Conservation (phyloP, 2,329 filamentous ascomycete genomes). For the Venturia effusa region DNA sequence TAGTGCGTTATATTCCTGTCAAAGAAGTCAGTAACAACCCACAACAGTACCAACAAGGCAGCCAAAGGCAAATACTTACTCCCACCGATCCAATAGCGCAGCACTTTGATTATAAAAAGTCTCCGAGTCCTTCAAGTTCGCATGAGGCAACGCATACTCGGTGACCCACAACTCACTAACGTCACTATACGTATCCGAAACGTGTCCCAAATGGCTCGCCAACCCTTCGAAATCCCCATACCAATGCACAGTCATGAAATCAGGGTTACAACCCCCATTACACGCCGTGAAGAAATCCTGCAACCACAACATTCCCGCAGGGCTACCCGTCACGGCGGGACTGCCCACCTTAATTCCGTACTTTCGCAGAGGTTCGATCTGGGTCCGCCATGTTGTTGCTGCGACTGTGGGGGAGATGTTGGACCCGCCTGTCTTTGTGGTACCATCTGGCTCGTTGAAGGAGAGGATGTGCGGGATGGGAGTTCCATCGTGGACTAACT, state of each 20-base stretch:
- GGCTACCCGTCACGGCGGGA: slow-evolving; percentile 56
- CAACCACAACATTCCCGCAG: slow-evolving; percentile 55
- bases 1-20: slow-evolving; percentile 55
- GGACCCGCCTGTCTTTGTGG: slow-evolving; percentile 47
- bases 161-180: slow-evolving; percentile 60
- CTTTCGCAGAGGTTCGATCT: slow-evolving; percentile 58
- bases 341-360: slow-evolving; percentile 56
- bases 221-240: slow-evolving; percentile 58
- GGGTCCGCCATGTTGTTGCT: slow-evolving; percentile 57
- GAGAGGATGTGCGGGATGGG: slow-evolving; percentile 59
- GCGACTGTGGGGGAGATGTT: slow-evolving; percentile 49
- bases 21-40: neutral
- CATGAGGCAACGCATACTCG: slow-evolving; percentile 55
- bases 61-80: slow-evolving; percentile 28
- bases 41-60: no score
- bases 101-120: slow-evolving; percentile 56
- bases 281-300: slow-evolving; percentile 53
- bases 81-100: slow-evolving; percentile 55
- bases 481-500: slow-evolving; percentile 39
- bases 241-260: slow-evolving; percentile 43
- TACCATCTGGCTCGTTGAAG: slow-evolving; percentile 71
- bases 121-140: slow-evolving; percentile 47
- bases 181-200: slow-evolving; percentile 38
- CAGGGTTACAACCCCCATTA: slow-evolving; percentile 32
- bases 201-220: slow-evolving; percentile 54